Conservation (phyloP, 78 protist species). For the Parvularia atlantis region DNA sequence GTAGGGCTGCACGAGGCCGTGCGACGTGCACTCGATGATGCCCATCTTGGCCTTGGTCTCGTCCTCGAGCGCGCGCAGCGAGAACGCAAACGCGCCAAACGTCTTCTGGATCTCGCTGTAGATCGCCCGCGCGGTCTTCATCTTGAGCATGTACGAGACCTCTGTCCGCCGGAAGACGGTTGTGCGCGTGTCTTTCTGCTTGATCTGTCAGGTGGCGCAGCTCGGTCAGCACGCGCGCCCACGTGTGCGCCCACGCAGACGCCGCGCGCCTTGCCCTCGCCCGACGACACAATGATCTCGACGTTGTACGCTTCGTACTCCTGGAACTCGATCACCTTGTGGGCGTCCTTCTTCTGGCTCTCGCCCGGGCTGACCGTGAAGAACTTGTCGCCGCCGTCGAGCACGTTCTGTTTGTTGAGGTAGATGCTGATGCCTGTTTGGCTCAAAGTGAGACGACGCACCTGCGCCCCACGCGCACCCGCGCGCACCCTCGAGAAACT, state of each 20-base stretch:
- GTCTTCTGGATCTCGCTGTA: constrained; percentile 43
- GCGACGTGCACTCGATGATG: constrained; percentile 71
- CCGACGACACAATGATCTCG: constrained; percentile 84
- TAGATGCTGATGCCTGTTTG: too few species aligned
- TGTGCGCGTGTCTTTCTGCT: constrained; percentile 27
- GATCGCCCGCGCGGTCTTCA: constrained; percentile 74
- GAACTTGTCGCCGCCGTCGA: too few species aligned
- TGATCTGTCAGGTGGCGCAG: neutral
- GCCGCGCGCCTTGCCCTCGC: constrained; percentile 66
- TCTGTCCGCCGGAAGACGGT: constrained; percentile 86
- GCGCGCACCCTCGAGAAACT: too few species aligned
- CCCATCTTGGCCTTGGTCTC: constrained; percentile 71
- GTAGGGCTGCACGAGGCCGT: constrained; percentile 67
- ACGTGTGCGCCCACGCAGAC: too few species aligned
- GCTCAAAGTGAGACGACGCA: too few species aligned
- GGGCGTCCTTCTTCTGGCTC: too few species aligned
- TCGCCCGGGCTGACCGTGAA: too few species aligned
- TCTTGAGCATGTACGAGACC: constrained; percentile 62
- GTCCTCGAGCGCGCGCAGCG: constrained; percentile 54
- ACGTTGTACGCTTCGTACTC: constrained; percentile 50
- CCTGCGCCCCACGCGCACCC: too few species aligned
- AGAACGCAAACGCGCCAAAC: constrained; percentile 47
- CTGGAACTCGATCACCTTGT: too few species aligned
- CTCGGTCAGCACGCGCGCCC: neutral
- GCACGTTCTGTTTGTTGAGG: too few species aligned